Evolutionary conservation across 495 filamentous ascomycete species (phyloP).

Genomic region (Penicillium coffeae): DNA sequence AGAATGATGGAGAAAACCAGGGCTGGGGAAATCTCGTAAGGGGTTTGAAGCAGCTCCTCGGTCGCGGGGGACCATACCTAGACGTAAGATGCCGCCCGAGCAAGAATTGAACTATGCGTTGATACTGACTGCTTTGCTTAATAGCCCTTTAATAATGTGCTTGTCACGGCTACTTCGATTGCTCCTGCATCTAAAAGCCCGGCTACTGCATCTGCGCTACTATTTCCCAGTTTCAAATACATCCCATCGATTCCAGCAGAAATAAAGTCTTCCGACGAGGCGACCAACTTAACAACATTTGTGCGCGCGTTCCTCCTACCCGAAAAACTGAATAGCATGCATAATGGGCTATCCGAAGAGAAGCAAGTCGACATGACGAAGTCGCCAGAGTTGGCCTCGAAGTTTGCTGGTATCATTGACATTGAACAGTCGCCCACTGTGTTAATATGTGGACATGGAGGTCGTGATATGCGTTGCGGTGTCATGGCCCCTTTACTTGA

Average conservation of each 20-base stretch:
- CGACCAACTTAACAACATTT: slow-evolving; percentile 29
- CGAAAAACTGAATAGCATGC: slow-evolving; percentile 53
- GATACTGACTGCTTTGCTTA: background rate
- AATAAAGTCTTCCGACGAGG: slow-evolving; percentile 4
- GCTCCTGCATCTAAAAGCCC: slow-evolving; percentile 38
- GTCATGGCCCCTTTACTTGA: slow-evolving; percentile 69
- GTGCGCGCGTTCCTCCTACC: slow-evolving; percentile 48
- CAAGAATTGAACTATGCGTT: background rate
- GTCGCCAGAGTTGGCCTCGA: slow-evolving; percentile 23
- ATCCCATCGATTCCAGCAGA: slow-evolving; percentile 59
- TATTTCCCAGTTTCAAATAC: slow-evolving; percentile 77
- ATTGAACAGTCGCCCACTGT: slow-evolving; percentile 64
- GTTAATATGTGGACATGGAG: slow-evolving; percentile 80
- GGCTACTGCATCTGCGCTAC: slow-evolving; percentile 57
- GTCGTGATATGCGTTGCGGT: slow-evolving; percentile 77
- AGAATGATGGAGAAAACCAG: slow-evolving; percentile 52
- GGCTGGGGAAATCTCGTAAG: slow-evolving; percentile 60
- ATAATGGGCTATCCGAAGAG: slow-evolving; percentile 45
- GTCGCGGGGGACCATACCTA: slow-evolving; percentile 59
- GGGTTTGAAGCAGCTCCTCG: slow-evolving; percentile 63
- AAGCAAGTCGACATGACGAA: slow-evolving; percentile 29
- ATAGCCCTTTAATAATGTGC: slow-evolving; percentile 76
- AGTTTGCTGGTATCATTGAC: slow-evolving; percentile 44
- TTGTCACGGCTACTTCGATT: slow-evolving; percentile 70
- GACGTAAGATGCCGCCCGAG: slow-evolving; percentile 55